These are phyloP conservation scores for Endogone sp. DNA, from an alignment of 192 early-diverging fungal genomes.

Conservation along the genomic window DNA sequence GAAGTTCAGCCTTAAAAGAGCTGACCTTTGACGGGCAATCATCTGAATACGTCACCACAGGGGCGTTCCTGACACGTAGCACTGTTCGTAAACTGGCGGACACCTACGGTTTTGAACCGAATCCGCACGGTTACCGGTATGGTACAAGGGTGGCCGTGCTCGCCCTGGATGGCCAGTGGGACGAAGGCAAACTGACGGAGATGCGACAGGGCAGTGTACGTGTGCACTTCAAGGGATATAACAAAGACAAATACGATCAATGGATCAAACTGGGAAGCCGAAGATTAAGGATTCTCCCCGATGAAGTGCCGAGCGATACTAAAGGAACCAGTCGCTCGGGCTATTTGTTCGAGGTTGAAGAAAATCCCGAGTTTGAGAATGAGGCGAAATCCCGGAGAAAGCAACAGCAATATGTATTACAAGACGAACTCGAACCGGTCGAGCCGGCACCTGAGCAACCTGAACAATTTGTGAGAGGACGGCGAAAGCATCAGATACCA, in stretches of 20 bases:
- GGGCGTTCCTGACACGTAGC: slow-evolving; percentile 31
- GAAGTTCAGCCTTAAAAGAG: background rate
- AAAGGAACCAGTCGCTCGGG: background rate
- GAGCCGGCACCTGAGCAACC: background rate
- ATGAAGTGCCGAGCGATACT: background rate
- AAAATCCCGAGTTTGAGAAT: slow-evolving; percentile 1
- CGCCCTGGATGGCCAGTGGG: slow-evolving; percentile 45
- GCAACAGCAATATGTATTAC: background rate
- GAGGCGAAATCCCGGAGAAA: background rate
- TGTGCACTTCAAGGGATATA: slow-evolving; percentile 46
- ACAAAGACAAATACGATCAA: slow-evolving; percentile 39
- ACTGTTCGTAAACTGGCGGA: slow-evolving; percentile 30
- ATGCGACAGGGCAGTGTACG: slow-evolving; percentile 38
- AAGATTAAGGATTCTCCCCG: slow-evolving; percentile 19
- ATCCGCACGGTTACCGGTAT: slow-evolving; percentile 26
- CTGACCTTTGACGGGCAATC: background rate
- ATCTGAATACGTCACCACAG: slow-evolving; percentile 20
- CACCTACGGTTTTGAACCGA: slow-evolving; percentile 21
- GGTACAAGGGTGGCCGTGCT: slow-evolving; percentile 39
- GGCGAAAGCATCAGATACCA: background rate
- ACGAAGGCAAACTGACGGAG: slow-evolving; percentile 35
- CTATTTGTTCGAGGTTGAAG: background rate
- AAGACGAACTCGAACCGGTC: background rate
- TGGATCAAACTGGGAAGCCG: slow-evolving; percentile 51
- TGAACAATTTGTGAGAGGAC: background rate